These are phyloP conservation scores for Dysphania ambrosioides DNA, from an alignment of 148 eudicot genomes.

Conservation along the genomic window DNA sequence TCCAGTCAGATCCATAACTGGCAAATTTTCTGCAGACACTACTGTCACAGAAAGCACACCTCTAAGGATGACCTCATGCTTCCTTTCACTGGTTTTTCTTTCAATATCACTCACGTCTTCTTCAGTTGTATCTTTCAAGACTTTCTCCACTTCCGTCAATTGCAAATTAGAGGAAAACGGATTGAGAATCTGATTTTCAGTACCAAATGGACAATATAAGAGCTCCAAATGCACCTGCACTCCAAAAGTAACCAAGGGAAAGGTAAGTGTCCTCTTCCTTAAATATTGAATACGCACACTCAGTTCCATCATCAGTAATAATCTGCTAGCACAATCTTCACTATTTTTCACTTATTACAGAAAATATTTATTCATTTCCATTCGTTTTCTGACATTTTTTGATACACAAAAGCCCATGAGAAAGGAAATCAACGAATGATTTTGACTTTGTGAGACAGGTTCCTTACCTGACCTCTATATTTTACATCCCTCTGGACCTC, in stretches of 20 bases:
- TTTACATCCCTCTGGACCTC: conserved; percentile 69
- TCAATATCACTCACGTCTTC: conserved; percentile 37
- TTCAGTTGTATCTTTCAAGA: conserved; percentile 46
- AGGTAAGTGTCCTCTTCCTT: neutral
- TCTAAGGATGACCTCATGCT: conserved; percentile 55
- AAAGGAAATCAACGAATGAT: neutral
- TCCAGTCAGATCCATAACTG: conserved; percentile 65
- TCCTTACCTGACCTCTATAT: conserved; percentile 68
- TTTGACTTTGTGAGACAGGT: neutral
- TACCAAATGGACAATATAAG: conserved; percentile 67
- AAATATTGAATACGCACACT: no score
- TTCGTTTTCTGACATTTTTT: neutral
- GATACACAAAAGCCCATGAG: neutral
- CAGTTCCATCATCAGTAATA: no score
- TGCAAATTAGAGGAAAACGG: conserved; percentile 45
- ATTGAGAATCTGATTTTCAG: conserved; percentile 46
- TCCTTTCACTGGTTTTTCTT: conserved; percentile 41
- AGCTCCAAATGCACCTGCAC: conserved; percentile 82
- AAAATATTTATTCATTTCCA: neutral
- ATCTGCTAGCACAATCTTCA: neutral
- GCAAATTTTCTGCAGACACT: conserved; percentile 66
- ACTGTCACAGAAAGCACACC: conserved; percentile 88
- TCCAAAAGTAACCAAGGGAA: neutral
- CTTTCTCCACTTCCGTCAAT: conserved; percentile 66
- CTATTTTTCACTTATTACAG: neutral